Percentiles rank a stretch among this genome's conserved stretches.
phyloP scores from a whole-genome alignment of 2,329 filamentous ascomycete genomes.

The Colletotrichum sp. region DNA sequence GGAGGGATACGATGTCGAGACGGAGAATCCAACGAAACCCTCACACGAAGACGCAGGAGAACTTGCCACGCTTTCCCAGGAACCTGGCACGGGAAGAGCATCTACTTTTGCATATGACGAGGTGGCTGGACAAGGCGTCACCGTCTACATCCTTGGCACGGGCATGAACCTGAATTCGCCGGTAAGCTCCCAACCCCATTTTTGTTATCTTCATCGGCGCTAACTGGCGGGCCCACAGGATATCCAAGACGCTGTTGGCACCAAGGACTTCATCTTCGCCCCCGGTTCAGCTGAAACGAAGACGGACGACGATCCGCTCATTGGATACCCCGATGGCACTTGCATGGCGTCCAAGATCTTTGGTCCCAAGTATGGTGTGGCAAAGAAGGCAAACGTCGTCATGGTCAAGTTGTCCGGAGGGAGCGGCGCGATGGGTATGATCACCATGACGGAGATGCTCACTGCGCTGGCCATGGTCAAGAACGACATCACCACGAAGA shows the following conservation, averaged over 20 bases:
- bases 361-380: background rate
- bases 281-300: background rate
- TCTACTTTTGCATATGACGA: background rate
- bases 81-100: background rate
- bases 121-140: background rate
- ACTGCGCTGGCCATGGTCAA: background rate
- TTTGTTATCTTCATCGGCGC: accelerated
- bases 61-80: background rate
- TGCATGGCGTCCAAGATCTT: background rate
- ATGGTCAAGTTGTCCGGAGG: background rate
- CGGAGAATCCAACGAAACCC: background rate
- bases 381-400: background rate
- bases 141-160: background rate
- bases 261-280: background rate
- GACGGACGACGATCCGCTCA: background rate
- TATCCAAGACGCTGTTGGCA: background rate
- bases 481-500: background rate
- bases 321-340: background rate
- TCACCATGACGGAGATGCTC: background rate
- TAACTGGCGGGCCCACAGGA: background rate
- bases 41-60: background rate
- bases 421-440: background rate
- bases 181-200: background rate
- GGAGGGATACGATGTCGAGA: background rate
- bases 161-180: background rate